Base-by-base conservation (phyloP, 345 rosid genomes). In the Rhizophora mangle region DNA sequence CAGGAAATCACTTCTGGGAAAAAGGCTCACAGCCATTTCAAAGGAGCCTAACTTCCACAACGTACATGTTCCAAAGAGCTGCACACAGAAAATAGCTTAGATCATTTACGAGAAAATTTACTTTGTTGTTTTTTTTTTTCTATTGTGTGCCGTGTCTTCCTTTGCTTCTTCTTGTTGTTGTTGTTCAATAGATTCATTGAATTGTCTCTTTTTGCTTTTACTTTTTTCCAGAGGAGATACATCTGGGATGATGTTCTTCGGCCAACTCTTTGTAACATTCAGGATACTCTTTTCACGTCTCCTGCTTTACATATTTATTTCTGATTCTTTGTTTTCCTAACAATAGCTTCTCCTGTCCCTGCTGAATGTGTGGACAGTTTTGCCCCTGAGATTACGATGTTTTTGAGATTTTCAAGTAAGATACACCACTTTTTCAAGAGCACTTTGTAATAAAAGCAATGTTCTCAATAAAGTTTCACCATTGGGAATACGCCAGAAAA, bases 31-130 rank as follows among this genome's bases (percentile, higher is more conserved):
- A 72, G 82, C 83, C 65, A 78, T 85, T 62, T 86, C 89, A 57
- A 89, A 79, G 67, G 91, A 89, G 63, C 96, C 93, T 57, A 79
- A 83, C 63, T 86, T 91, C 68, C 93, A 82, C 68, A 66, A 62
- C 11, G 68, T 88, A 34, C 95, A 88, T 64, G 49, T 64, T 18
- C 96, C 97, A 4, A 92, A 85, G 82, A 87, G 87, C 86, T 89
- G 94, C 82, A 80, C 81, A 32, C 80, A 78, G 68, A 83, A 79
- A 80, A 57, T 63, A 60, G 73, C 79, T 60, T 70, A 65, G 57
- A 22, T 60, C 54, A 55, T 16, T n/a, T 27, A 26, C 54, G 8
- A 29, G 55, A n/a, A 21, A 69, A 47, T 60, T 2, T 30, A 10
- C 22, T 7, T 47, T 43, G 27, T 27, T 22, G 34, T 66, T 67